These are phyloP conservation scores for Mortierella sp. DNA, from an alignment of 371 early-diverging fungal genomes.

Conservation along the genomic window DNA sequence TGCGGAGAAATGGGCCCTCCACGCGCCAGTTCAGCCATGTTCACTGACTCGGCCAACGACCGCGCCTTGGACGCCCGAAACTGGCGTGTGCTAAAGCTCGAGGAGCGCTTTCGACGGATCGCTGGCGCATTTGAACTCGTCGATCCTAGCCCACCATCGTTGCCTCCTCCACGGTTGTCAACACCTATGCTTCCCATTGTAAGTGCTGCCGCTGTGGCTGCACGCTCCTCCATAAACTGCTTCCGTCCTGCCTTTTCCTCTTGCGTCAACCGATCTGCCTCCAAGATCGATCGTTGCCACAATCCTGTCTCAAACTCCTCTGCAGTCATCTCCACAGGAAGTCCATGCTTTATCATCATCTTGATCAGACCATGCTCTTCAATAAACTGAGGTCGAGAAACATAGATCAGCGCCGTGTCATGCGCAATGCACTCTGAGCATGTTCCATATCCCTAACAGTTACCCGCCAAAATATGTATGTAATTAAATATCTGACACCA, in stretches of 20 bases:
- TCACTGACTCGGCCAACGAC: slow-evolving; percentile 13
- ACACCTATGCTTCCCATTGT: neutral
- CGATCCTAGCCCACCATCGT: neutral
- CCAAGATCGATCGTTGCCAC: slow-evolving; percentile 65
- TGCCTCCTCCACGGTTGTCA: neutral
- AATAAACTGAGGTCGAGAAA: slow-evolving; percentile 83
- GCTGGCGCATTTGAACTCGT: neutral
- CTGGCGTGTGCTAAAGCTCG: neutral
- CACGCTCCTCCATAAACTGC: slow-evolving; percentile 21
- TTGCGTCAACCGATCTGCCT: slow-evolving; percentile 41
- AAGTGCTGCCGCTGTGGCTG: neutral
- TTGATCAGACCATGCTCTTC: slow-evolving; percentile 81
- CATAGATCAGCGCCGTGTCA: slow-evolving; percentile 79
- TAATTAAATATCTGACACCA: neutral
- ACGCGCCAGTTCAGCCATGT: neutral
- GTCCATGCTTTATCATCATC: slow-evolving; percentile 75
- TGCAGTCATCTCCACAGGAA: slow-evolving; percentile 72
- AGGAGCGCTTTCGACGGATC: neutral
- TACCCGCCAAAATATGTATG: neutral
- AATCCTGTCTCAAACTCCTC: slow-evolving; percentile 73
- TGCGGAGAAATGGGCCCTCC: slow-evolving; percentile 4
- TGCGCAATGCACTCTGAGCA: slow-evolving; percentile 87
- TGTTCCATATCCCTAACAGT: slow-evolving; percentile 79
- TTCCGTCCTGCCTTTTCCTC: slow-evolving; percentile 36
- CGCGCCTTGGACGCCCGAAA: neutral